Evolutionary conservation across 352 stramenopile species (phyloP).

Genomic region (Phytophthora rubi): DNA sequence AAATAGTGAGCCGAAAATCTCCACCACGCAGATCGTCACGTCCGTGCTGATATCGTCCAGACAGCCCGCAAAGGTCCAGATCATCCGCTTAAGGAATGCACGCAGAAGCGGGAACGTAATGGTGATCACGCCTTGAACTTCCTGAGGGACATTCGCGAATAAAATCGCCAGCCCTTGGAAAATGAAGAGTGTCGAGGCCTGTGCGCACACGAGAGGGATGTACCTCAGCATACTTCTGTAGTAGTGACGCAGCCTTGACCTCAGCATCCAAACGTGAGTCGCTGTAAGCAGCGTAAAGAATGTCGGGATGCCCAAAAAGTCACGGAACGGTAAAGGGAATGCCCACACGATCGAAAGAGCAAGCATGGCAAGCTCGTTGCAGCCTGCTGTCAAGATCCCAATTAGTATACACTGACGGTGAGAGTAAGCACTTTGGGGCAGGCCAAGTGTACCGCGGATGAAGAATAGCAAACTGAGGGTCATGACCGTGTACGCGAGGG

Average conservation of each 20-base stretch:
- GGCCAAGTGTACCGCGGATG: constrained; percentile 17
- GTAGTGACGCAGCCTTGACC: constrained; percentile 12
- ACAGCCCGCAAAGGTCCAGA: constrained; percentile 22
- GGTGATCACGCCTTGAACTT: constrained; percentile 15
- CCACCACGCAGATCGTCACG: constrained; percentile 32
- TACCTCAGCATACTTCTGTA: constrained; percentile 15
- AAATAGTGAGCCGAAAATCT: constrained; percentile 39
- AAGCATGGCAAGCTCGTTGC: constrained; percentile 18
- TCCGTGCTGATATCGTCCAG: constrained; percentile 37
- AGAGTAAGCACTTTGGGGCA: constrained; percentile 16
- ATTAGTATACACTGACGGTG: constrained; percentile 20
- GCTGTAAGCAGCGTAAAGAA: constrained; percentile 8
- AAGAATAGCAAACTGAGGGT: constrained; percentile 22
- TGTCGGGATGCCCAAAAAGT: constrained; percentile 11
- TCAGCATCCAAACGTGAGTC: constrained; percentile 20
- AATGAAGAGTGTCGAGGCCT: constrained; percentile 28
- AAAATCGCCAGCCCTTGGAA: constrained; percentile 27
- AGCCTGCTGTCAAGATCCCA: constrained; percentile 1
- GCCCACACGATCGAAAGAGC: constrained; percentile 15
- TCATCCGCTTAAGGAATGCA: constrained; percentile 22
- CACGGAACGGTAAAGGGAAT: constrained; percentile 33
- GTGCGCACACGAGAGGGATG: constrained; percentile 18
- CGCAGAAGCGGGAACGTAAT: constrained; percentile 26
- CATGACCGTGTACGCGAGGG: constrained; percentile 22
- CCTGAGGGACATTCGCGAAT: constrained; percentile 12